phyloP scores from a whole-genome alignment of 1,139 yeast genomes.

The Magnusiomyces paraingens region DNA sequence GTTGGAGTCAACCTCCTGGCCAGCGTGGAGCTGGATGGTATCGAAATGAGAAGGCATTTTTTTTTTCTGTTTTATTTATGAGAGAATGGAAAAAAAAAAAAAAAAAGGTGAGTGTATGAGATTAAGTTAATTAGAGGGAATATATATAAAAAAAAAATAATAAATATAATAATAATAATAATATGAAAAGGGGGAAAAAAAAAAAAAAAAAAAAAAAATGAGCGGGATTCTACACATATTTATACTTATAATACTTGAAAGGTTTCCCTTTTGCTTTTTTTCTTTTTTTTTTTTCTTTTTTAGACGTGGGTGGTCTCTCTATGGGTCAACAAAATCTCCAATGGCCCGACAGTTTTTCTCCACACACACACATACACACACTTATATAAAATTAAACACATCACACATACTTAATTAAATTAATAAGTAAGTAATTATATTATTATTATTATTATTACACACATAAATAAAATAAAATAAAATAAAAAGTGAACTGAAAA shows the following conservation, averaged over 20 bases:
- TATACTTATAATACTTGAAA: background rate
- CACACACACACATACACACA: background rate
- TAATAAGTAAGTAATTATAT: too few species aligned
- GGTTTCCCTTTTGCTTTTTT: background rate
- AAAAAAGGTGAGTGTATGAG: too few species aligned
- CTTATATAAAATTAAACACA: too few species aligned
- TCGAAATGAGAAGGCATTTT: constrained; percentile 54
- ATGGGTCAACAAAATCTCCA: background rate
- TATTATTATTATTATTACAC: too few species aligned
- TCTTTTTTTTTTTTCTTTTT: background rate
- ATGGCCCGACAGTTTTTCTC: background rate
- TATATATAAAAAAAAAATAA: constrained; percentile 1
- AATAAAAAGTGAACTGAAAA: too few species aligned
- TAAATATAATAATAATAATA: too few species aligned
- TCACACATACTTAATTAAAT: too few species aligned
- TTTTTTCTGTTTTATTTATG: background rate
- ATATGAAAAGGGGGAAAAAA: constrained; percentile 1
- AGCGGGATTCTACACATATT: background rate
- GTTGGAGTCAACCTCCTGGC: constrained; percentile 57
- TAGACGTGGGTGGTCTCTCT: too few species aligned
- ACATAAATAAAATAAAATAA: too few species aligned
- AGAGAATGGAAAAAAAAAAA: background rate
- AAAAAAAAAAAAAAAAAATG: background rate
- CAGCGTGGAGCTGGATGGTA: constrained; percentile 92
- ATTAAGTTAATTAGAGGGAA: background rate